A percentile compares a stretch with the other conserved stretches of the same genome.
Evolutionary conservation across 2,329 filamentous ascomycete species (phyloP).

Genomic region (Dactylellina leptospora): DNA sequence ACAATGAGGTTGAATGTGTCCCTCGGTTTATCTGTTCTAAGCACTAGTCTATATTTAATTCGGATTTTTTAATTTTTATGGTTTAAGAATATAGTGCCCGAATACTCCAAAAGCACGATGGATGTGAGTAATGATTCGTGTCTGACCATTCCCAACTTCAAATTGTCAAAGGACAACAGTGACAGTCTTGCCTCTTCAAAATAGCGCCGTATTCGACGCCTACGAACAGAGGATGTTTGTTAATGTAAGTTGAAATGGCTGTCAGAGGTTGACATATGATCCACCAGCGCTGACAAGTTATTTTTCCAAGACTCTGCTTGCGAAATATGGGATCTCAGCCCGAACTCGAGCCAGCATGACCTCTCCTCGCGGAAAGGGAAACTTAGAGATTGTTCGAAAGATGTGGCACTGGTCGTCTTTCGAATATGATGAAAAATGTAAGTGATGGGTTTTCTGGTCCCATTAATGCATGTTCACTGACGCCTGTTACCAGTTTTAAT

Average conservation of each 20-base stretch:
- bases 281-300: neutral
- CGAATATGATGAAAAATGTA: slow-evolving; percentile 50
- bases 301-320: slow-evolving; percentile 20
- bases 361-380: slow-evolving; percentile 38
- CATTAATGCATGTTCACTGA: neutral
- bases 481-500: slow-evolving; percentile 19
- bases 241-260: slow-evolving; percentile 20
- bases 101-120: slow-evolving; percentile 18
- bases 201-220: slow-evolving; percentile 43
- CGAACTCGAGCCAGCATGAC: slow-evolving; percentile 38
- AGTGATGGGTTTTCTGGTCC: neutral
- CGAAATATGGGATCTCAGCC: slow-evolving; percentile 36
- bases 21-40: no score
- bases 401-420: slow-evolving; percentile 52
- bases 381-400: slow-evolving; percentile 47
- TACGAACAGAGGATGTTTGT: slow-evolving; percentile 41
- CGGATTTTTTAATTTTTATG: no score
- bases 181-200: no score
- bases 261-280: neutral
- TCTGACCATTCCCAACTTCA: no score
- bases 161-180: no score
- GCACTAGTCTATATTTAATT: no score
- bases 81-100: slow-evolving; percentile 16
- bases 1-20: slow-evolving; percentile 16
- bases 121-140: slow-evolving; percentile 34